phyloP scores from a whole-genome alignment of 805 yeast genomes.

The Peterozyma xylosa region DNA sequence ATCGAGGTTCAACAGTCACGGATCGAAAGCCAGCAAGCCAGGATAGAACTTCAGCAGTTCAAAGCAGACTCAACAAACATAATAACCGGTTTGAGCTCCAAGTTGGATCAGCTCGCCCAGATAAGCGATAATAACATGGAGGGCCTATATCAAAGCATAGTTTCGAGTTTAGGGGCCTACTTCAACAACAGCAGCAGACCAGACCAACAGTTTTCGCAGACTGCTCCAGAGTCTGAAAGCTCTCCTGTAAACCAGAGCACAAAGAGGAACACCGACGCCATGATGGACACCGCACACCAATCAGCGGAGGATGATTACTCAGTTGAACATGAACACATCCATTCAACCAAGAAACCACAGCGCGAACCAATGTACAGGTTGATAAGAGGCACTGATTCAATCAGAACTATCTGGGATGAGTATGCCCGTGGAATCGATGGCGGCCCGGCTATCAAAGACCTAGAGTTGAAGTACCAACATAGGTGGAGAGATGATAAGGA shows the following conservation, averaged over 20 bases:
- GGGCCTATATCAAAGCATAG: slow-evolving; percentile 8
- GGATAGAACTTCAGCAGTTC: slow-evolving; percentile 7
- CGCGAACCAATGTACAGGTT: slow-evolving; percentile 7
- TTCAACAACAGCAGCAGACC: neutral
- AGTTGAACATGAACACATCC: neutral
- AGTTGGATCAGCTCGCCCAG: slow-evolving; percentile 4
- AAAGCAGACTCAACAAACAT: slow-evolving; percentile 5
- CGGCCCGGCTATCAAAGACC: slow-evolving; percentile 42
- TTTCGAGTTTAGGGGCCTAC: slow-evolving; percentile 5
- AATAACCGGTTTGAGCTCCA: slow-evolving; percentile 1
- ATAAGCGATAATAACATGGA: neutral
- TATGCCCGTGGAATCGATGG: slow-evolving; percentile 42
- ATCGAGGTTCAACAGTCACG: slow-evolving; percentile 7
- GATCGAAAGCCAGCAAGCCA: slow-evolving; percentile 8
- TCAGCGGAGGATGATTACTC: neutral
- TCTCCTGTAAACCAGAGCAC: slow-evolving; percentile 27
- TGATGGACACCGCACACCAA: neutral
- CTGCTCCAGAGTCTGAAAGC: neutral
- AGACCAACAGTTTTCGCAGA: neutral
- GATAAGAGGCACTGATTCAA: slow-evolving; percentile 20
- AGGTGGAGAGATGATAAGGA: slow-evolving; percentile 50
- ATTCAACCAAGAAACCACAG: neutral
- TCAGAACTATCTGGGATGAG: slow-evolving; percentile 49
- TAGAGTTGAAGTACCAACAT: slow-evolving; percentile 41
- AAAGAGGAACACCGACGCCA: neutral